Evolutionary conservation across 768 basidiomycete genomes (phyloP), one percentile per base, ranked within the genome.

Genomic region (Amanita subjunquillea): DNA sequence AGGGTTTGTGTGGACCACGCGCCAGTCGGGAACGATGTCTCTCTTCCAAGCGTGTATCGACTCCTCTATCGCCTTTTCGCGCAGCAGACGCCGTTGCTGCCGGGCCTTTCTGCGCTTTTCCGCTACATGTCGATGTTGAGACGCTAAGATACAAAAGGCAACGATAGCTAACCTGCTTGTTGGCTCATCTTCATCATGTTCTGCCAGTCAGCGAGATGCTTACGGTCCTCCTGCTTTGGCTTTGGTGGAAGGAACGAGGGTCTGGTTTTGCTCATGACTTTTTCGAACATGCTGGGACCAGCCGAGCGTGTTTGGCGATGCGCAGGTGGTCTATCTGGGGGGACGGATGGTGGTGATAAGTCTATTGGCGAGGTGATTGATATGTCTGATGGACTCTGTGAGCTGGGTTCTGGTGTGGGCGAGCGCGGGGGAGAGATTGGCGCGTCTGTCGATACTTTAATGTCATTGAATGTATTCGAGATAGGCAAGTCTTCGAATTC

Each of bases 171-270:
- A 91, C 91, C 89, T 57, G 83, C 78, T 15, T 67, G 65, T 49
- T 85, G 81, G 68, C 87, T 91, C 42, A 73, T 80, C 57, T 80
- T 82, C 85, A 92, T 90, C 90, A 95, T 95, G 32, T 74, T 67
- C 61, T 90, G 79, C 86, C 91, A 93, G 62, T 87, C 86, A 3
- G 83, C 79, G 62, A 91, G 72, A 67, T 95, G 92, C 58, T 85
- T 93, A 45, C 73, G 66, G 61, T 94, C 91, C 66, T 95, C 91
- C 54, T 77, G 63, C 27, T 76, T 77, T 45, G 67, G 69, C 63
- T 95, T 95, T 5, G 91, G 91, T 22, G 92, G 92, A n/a, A 94
- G 72, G 63, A 84, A 85, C 4, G 75, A 66, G 15, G 88, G 92
- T n/a, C 92, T 72, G 0, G 92, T 95, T 65, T 80, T 85, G 66